Evolutionary conservation across 208 protist genomes (phyloP), one percentile per base, ranked within the genome.

Genomic region (Acanthamoeba culbertsoni): DNA sequence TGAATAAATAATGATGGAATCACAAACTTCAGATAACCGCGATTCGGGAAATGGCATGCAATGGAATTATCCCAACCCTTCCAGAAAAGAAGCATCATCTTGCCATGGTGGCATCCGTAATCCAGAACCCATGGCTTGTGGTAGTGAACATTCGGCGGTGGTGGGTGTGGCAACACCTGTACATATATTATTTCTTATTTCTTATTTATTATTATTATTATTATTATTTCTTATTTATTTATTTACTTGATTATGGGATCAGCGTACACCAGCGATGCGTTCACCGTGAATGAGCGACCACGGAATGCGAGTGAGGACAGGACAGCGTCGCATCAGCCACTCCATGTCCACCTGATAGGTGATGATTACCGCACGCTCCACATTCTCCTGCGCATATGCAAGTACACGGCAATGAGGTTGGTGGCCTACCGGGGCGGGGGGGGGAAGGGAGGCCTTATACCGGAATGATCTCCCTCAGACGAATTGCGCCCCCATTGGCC

Each of bases 71-170:
- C n/a, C n/a, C n/a, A 40, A 8, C 68, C 68, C 10, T 57, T 31
- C 43, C 43, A 88, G 28, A 88, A 88, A 16, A 91, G 37, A 14
- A 91, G 37, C 84, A 91, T 63, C 84, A 91, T 63, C 84, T 91
- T 91, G 84, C 55, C 59, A 42, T 91, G 84, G 37, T 73, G 35
- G 42, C 40, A 57, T 5, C 84, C 84, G 37, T 91, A 91, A 6
- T 43, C 40, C 5, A 91, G 37, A 33, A 91, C 37, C 28, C 42
- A 48, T n/a, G 84, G 55, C 48, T 91, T 71, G 55, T 48, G 57
- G 55, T 57, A 73, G 59, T 63, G 57, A 1, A 91, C 84, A 57
- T 88, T 88, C 46, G 77, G 33, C 26, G 84, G 57, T 33, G 33
- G 48, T 73, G 35, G 84, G 23, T 43, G 20, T 20, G 48, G 84